Base-by-base conservation (phyloP, 108 stramenopile genomes). In the Pseudonitzschia delicatissima region DNA sequence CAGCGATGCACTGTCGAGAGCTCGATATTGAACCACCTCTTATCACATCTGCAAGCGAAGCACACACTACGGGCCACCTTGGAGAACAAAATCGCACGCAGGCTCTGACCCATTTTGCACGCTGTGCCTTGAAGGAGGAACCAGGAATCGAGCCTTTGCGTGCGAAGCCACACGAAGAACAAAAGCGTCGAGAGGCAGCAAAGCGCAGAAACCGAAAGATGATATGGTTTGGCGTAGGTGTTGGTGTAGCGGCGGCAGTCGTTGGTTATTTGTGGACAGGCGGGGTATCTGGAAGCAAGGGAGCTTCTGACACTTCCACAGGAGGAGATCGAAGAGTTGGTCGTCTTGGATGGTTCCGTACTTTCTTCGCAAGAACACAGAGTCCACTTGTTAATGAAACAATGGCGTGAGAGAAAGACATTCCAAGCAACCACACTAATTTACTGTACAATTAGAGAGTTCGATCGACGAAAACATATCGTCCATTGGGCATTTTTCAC, bases 211-310 rank as follows among this genome's bases (percentile, higher is more conserved):
- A 66, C 28, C 58, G 73, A 33, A 85, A 83, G 59, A 68, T 82
- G 57, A 65, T 91, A 37, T 91, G 85, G 90, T 59, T 91, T 61
- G 86, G 87, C 8, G 84, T 87, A 15, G 44, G 86, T 26, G 81
- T 88, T 7, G 78, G 85, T 57, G 90, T 83, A 5, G 81, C 85
- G 13, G 77, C 85, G 4, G 82, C 81, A 21, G 85, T 83, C 31
- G 87, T 85, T 36, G 82, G 77, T 42, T 69, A 62, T 29, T 64
- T 79, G 67, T 69, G 72, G 72, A 60, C 74, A 4, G 61, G 66
- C 25, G 53, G 50, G 11, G 9, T 37, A 9, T 61, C 60, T 36
- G 39, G 60, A 20, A 27, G 60, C 36, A 61, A 61, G 39, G 60
- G 60, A 35, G 21, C 60, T 8, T 12, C 53, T 15, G 50, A 40